A percentile compares a stretch with the other conserved stretches of the same genome.
Conservation (phyloP, 371 early-diverging fungal species). For the Synchytrium microbalum region DNA sequence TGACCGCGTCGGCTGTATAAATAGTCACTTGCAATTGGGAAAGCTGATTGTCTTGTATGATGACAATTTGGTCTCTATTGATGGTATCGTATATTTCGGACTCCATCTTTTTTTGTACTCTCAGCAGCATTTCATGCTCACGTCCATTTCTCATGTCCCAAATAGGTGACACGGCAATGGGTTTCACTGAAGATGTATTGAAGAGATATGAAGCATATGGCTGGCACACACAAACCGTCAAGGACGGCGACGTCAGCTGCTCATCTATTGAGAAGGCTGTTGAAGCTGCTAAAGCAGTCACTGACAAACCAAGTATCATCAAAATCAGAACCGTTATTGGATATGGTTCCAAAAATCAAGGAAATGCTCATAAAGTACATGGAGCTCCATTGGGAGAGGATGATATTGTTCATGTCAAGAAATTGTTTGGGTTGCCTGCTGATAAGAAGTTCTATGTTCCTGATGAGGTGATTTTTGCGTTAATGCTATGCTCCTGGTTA, state of each 20-base stretch:
- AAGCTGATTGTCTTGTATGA: conserved; percentile 97
- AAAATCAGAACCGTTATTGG: conserved; percentile 63
- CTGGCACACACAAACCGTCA: conserved; percentile 79
- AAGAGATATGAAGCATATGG: conserved; percentile 90
- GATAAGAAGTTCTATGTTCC: conserved; percentile 67
- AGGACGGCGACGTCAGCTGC: conserved; percentile 79
- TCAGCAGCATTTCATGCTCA: no score
- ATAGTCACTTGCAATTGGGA: conserved; percentile 87
- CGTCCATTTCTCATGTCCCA: background rate
- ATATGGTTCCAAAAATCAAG: conserved; percentile 80
- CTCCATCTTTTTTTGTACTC: conserved; percentile 5
- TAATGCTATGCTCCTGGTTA: background rate
- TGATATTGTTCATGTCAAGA: conserved; percentile 81
- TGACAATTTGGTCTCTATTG: conserved; percentile 94
- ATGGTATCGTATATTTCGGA: no score
- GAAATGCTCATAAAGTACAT: conserved; percentile 50
- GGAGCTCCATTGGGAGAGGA: conserved; percentile 81
- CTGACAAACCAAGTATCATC: conserved; percentile 83
- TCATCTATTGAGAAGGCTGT: conserved; percentile 65
- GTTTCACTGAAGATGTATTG: conserved; percentile 91
- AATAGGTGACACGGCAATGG: conserved; percentile 68
- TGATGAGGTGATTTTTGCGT: conserved; percentile 25
- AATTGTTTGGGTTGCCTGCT: conserved; percentile 73
- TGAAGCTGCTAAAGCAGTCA: conserved; percentile 70
- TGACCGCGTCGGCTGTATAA: conserved; percentile 1